These are phyloP conservation scores for Gossypium longicalyx DNA, from an alignment of 345 rosid genomes.

Conservation along the genomic window DNA sequence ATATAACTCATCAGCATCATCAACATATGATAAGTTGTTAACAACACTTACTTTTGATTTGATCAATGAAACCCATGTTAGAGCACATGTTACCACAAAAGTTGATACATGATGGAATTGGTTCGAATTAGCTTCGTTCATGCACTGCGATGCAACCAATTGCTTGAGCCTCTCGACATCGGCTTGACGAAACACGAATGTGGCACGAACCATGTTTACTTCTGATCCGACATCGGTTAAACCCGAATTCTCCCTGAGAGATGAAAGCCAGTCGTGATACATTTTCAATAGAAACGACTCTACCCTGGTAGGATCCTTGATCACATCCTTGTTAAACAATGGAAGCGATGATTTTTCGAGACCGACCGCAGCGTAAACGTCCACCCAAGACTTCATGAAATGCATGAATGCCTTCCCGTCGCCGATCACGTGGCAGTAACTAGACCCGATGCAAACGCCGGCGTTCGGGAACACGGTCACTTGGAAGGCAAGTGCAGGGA, in stretches of 20 bases:
- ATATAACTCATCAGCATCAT: not conserved
- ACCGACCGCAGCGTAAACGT: not conserved
- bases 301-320: slow-evolving; percentile 23
- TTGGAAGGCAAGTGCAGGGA: slow-evolving; percentile 28
- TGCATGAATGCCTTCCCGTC: slow-evolving; percentile 37
- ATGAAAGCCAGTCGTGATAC: slow-evolving; percentile 13
- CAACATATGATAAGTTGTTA: too few relatives aligned
- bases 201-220: slow-evolving; percentile 26
- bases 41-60: slow-evolving; percentile 14
- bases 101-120: slow-evolving; percentile 20
- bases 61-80: slow-evolving; percentile 30
- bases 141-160: slow-evolving; percentile 10
- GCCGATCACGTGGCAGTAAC: slow-evolving; percentile 27
- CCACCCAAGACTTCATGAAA: slow-evolving; percentile 45
- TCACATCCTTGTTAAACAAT: slow-evolving; percentile 9
- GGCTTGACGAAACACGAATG: slow-evolving; percentile 18
- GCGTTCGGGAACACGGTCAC: slow-evolving; percentile 35
- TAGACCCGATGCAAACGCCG: slow-evolving; percentile 32
- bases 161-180: slow-evolving; percentile 23
- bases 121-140: not conserved
- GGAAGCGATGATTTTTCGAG: slow-evolving; percentile 13
- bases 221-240: not conserved
- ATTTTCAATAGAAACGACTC: slow-evolving; percentile 15
- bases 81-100: slow-evolving; percentile 29
- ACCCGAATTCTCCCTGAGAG: not conserved